These are phyloP conservation scores for Taphrina wiesneri DNA, from an alignment of 1,139 yeast genomes.

Conservation along the genomic window DNA sequence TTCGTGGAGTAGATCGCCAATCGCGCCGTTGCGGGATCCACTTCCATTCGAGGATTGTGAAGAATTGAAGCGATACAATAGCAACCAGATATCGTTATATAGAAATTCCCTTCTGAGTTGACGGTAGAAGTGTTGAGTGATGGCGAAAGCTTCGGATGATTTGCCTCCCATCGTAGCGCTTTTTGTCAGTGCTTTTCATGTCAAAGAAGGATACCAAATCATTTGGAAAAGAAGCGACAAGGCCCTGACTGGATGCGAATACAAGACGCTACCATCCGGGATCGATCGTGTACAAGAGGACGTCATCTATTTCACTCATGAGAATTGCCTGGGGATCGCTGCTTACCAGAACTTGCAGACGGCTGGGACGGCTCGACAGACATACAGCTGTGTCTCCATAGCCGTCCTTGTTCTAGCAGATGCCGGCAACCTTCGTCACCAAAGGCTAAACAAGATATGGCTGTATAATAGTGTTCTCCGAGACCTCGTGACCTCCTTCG, in stretches of 20 bases:
- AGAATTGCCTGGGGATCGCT: neutral
- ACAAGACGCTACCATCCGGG: conserved; percentile 19
- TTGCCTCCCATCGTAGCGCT: conserved; percentile 13
- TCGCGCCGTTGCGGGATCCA: neutral
- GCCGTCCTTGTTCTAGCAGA: conserved; percentile 16
- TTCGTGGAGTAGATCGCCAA: neutral
- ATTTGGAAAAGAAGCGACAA: conserved; percentile 7
- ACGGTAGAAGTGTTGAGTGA: neutral
- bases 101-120: too few relatives aligned
- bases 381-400: conserved; percentile 4
- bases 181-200: conserved; percentile 9
- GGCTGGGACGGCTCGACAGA: neutral
- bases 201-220: conserved; percentile 2
- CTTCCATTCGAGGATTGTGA: neutral
- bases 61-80: too few relatives aligned
- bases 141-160: neutral
- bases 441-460: conserved; percentile 16
- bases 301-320: conserved; percentile 16
- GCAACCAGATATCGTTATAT: too few relatives aligned
- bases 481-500: neutral
- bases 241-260: conserved; percentile 7
- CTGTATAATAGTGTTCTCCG: conserved; percentile 7
- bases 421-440: conserved; percentile 3
- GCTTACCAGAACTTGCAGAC: conserved; percentile 8
- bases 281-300: conserved; percentile 4